phyloP scores from a whole-genome alignment of 2,329 filamentous ascomycete genomes.

The Aquanectria penicillioides region DNA sequence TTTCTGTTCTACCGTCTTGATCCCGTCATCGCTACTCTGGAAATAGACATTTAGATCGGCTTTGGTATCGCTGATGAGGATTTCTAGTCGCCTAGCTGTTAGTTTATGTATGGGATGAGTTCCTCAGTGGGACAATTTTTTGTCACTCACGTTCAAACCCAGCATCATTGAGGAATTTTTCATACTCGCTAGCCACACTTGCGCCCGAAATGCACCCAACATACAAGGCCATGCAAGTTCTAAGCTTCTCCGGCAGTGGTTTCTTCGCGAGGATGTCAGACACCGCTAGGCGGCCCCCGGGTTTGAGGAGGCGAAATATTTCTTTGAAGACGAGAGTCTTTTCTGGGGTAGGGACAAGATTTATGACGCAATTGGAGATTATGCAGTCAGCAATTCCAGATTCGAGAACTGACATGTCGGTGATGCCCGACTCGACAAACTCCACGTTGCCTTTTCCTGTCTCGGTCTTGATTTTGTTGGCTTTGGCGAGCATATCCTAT shows the following conservation, averaged over 20 bases:
- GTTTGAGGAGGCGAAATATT: conserved; percentile 66
- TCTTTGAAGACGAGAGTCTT: conserved; percentile 66
- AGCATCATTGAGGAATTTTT: conserved; percentile 58
- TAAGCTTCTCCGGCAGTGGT: conserved; percentile 58
- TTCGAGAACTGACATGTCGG: conserved; percentile 31
- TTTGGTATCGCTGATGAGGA: conserved; percentile 56
- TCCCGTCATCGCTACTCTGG: conserved; percentile 40
- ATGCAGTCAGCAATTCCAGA: conserved; percentile 56
- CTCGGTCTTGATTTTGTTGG: conserved; percentile 55
- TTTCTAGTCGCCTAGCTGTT: conserved; percentile 42
- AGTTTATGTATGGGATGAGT: background rate
- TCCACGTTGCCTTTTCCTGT: conserved; percentile 54
- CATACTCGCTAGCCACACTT: conserved; percentile 61
- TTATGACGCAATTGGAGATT: conserved; percentile 72
- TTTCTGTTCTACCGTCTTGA: background rate
- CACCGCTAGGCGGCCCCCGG: conserved; percentile 66
- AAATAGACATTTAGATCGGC: conserved; percentile 60
- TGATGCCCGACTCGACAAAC: conserved; percentile 64
- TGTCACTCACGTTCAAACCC: conserved; percentile 58
- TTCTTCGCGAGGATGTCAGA: conserved; percentile 67
- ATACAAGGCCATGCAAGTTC: conserved; percentile 61
- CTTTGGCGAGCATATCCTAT: conserved; percentile 65
- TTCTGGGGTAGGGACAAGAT: conserved; percentile 63
- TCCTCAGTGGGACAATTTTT: background rate
- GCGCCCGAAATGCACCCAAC: conserved; percentile 70